These are phyloP conservation scores for Pachyrhizus erosus DNA, from an alignment of 306 rosid species.

Conservation along the genomic window DNA sequence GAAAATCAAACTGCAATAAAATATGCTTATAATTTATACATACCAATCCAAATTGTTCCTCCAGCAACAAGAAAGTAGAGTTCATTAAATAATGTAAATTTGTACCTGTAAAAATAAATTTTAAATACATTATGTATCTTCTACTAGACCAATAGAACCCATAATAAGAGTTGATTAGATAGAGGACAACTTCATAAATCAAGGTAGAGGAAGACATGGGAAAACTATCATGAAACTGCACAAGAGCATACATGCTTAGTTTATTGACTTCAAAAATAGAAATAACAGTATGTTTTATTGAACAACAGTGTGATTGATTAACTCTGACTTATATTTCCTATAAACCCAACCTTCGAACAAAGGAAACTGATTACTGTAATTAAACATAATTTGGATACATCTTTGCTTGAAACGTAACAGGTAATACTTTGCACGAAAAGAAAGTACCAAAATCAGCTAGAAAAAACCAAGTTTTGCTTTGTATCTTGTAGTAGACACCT, in stretches of 20 bases:
- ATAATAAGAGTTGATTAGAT: neutral
- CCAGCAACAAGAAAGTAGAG: conserved; percentile 99
- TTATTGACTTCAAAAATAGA: neutral
- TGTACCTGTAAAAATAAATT: conserved; percentile 76
- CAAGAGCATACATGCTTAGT: conserved; percentile 1
- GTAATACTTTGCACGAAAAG: neutral
- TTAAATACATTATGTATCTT: conserved; percentile 18
- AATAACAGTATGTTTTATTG: neutral
- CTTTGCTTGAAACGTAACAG: neutral
- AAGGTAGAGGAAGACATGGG: conserved; percentile 14
- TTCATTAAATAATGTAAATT: conserved; percentile 92
- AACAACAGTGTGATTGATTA: conserved; percentile 14
- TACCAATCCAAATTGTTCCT: conserved; percentile 99
- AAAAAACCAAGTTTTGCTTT: conserved; percentile 17
- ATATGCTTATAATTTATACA: conserved; percentile 34
- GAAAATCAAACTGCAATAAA: conserved; percentile 34
- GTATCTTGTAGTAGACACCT: neutral
- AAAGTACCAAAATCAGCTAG: conserved; percentile 20
- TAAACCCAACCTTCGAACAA: neutral
- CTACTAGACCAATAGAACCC: conserved; percentile 7
- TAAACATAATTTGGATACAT: neutral
- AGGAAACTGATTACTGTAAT: neutral
- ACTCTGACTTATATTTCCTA: neutral
- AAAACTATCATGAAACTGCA: neutral
- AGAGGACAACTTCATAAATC: conserved; percentile 15